Conservation (phyloP, 2,329 filamentous ascomycete species). For the Davidsoniella virescens region DNA sequence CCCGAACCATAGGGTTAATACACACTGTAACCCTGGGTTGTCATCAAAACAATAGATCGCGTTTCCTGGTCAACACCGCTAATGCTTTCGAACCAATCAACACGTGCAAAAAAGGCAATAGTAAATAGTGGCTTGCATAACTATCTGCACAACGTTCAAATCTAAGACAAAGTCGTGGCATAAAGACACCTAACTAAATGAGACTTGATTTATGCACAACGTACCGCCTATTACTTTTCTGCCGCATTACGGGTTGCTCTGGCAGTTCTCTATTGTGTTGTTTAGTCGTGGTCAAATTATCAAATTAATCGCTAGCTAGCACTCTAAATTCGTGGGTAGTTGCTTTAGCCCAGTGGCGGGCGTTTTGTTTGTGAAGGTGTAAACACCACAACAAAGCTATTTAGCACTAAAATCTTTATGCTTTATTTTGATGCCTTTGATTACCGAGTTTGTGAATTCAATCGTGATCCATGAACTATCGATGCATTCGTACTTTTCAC, state of each 20-base stretch:
- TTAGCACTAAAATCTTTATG: background rate
- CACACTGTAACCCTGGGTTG: no score
- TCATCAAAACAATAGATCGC: background rate
- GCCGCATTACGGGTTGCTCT: background rate
- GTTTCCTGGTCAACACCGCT: constrained; percentile 1
- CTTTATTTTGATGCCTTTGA: background rate
- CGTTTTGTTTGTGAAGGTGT: background rate
- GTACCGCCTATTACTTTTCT: background rate
- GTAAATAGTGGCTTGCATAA: background rate
- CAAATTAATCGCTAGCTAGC: no score
- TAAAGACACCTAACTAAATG: no score
- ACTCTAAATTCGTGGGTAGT: background rate
- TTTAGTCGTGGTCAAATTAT: no score
- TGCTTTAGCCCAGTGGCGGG: no score
- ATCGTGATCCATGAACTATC: no score
- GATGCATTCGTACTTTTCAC: no score
- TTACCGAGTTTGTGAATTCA: background rate
- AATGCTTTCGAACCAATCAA: background rate
- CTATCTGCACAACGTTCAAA: no score
- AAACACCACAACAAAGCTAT: background rate
- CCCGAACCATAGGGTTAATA: no score
- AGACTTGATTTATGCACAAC: background rate
- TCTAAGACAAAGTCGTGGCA: no score
- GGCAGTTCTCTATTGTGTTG: no score
- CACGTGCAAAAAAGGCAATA: background rate